These are phyloP conservation scores for Sphagnum tenellum DNA, from an alignment of 225 moss, liverwort and hornwort genomes.

Conservation along the genomic window DNA sequence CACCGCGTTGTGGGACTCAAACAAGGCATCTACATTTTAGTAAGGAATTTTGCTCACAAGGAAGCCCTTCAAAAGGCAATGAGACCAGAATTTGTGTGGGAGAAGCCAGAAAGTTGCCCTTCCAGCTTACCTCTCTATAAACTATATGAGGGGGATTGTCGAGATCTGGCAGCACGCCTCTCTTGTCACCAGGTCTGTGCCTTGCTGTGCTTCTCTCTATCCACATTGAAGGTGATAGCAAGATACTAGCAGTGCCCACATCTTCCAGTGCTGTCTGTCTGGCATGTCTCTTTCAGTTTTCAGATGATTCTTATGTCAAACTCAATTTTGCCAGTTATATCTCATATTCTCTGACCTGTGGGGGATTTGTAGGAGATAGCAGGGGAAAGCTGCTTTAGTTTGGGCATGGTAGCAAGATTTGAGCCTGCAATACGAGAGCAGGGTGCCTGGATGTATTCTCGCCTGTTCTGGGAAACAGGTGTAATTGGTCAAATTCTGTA, in stretches of 20 bases:
- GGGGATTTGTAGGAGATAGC: constrained; percentile 50
- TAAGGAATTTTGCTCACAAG: constrained; percentile 50
- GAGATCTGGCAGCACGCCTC: constrained; percentile 38
- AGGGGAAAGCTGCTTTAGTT: constrained; percentile 72
- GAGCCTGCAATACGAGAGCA: constrained; percentile 48
- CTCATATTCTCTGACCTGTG: too few relatives aligned
- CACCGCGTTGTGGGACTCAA: constrained; percentile 61
- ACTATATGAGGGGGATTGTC: constrained; percentile 47
- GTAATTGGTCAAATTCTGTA: constrained; percentile 75
- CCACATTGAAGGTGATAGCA: too few relatives aligned
- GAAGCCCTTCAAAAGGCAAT: constrained; percentile 37
- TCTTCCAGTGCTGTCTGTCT: too few relatives aligned
- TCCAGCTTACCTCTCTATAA: constrained; percentile 51
- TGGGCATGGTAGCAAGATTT: constrained; percentile 81
- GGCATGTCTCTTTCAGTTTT: too few relatives aligned
- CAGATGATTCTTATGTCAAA: too few relatives aligned
- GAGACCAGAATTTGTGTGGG: constrained; percentile 53
- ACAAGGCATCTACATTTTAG: constrained; percentile 57
- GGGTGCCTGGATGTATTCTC: constrained; percentile 67
- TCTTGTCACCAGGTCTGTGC: constrained; percentile 65
- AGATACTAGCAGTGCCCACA: too few relatives aligned
- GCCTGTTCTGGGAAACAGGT: constrained; percentile 84
- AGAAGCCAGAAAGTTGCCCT: constrained; percentile 35
- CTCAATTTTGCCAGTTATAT: too few relatives aligned
- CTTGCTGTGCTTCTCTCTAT: too few relatives aligned